phyloP scores from a whole-genome alignment of 1,284 basidiomycete genomes.

The Cryptococcus sp. region DNA sequence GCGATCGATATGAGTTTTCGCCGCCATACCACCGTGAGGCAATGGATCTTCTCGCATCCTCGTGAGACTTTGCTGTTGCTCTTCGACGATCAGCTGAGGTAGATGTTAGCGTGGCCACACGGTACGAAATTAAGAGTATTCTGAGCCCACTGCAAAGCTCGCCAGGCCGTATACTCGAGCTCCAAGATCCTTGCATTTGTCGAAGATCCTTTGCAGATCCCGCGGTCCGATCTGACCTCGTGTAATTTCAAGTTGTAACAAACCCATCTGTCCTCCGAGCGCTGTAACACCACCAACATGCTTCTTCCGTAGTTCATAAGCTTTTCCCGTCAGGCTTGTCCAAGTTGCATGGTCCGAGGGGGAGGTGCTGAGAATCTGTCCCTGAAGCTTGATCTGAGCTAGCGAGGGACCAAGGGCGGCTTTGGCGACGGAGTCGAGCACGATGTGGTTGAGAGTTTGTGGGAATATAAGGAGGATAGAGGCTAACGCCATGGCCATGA shows the following conservation, averaged over 20 bases:
- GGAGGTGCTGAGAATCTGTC: constrained; percentile 32
- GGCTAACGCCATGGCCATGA: constrained; percentile 63
- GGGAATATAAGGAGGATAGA: constrained; percentile 69
- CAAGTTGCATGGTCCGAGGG: constrained; percentile 34
- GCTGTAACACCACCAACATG: constrained; percentile 33
- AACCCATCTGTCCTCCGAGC: constrained; percentile 34
- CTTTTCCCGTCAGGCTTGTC: constrained; percentile 27
- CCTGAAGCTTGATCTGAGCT: constrained; percentile 44
- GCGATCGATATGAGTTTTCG: constrained; percentile 9
- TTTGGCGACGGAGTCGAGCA: constrained; percentile 37
- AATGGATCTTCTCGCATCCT: constrained; percentile 11
- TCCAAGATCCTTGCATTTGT: constrained; percentile 41
- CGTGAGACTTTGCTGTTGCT: constrained; percentile 23
- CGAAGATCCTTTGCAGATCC: constrained; percentile 48
- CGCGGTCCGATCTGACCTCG: constrained; percentile 51
- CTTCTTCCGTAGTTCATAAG: constrained; percentile 21
- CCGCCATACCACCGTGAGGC: constrained; percentile 14
- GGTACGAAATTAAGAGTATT: not conserved
- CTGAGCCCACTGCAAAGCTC: constrained; percentile 38
- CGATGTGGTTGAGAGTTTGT: constrained; percentile 64
- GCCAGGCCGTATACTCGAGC: constrained; percentile 37
- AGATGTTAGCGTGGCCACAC: not conserved
- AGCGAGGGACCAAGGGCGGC: constrained; percentile 41
- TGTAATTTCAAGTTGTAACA: constrained; percentile 55
- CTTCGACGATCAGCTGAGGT: constrained; percentile 38